Evolutionary conservation across 306 rosid genomes (phyloP).

Genomic region (Vigna trinervia): DNA sequence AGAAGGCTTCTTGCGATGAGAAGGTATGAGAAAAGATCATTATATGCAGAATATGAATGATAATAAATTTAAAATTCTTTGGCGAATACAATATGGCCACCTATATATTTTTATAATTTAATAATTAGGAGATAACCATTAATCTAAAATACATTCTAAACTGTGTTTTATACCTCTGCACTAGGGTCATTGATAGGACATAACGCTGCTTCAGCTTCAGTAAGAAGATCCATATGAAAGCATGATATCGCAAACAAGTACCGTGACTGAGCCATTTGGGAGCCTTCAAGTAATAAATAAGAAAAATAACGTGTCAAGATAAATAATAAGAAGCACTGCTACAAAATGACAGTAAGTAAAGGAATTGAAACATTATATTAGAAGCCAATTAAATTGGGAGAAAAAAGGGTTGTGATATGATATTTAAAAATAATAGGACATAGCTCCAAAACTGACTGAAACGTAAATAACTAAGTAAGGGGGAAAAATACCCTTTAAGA

Average conservation of each 20-base stretch:
- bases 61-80: not conserved
- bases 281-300: constrained; percentile 66
- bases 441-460: not conserved
- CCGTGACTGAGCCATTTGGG: constrained; percentile 91
- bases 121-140: not conserved
- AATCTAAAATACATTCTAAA: constrained; percentile 25
- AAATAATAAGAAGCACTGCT: constrained; percentile 38
- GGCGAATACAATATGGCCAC: constrained; percentile 12
- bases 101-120: constrained; percentile 8
- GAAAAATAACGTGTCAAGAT: constrained; percentile 21
- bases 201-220: constrained; percentile 89
- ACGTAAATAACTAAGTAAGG: constrained; percentile 28
- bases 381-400: constrained; percentile 17
- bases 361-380: constrained; percentile 9
- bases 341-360: constrained; percentile 9
- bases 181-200: constrained; percentile 80
- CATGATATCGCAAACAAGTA: constrained; percentile 98
- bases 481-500: constrained; percentile 77
- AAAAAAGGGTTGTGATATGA: not conserved
- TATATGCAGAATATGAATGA: not conserved
- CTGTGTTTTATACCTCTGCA: constrained; percentile 70
- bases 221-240: constrained; percentile 91
- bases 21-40: not conserved
- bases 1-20: too few relatives aligned
- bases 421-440: constrained; percentile 14